phyloP scores from a whole-genome alignment of 345 rosid genomes.

The Anastatica hierochuntica region DNA sequence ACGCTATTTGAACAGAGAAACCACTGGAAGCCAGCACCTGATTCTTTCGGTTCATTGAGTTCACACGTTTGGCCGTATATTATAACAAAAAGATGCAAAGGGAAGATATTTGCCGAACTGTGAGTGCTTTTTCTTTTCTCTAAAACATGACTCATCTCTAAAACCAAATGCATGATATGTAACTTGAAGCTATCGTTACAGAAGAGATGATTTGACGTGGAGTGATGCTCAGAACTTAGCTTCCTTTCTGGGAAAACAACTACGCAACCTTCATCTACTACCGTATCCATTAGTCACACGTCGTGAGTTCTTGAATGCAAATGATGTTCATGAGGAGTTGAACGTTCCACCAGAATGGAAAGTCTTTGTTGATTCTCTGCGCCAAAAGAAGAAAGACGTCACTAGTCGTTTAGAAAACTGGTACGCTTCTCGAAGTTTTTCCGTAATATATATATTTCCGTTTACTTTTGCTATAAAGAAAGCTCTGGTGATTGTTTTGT shows the following conservation, averaged over 20 bases:
- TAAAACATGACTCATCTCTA: neutral
- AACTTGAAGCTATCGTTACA: conserved; percentile 34
- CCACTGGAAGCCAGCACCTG: conserved; percentile 34
- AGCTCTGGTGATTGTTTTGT: neutral
- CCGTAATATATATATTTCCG: too few species aligned
- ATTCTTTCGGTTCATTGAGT: conserved; percentile 29
- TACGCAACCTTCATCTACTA: conserved; percentile 61
- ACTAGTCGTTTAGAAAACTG: conserved; percentile 49
- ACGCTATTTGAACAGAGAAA: conserved; percentile 45
- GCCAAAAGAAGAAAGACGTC: conserved; percentile 43
- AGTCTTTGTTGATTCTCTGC: conserved; percentile 39
- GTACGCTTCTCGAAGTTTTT: conserved; percentile 24
- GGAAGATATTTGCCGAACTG: conserved; percentile 80
- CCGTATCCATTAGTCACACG: conserved; percentile 51
- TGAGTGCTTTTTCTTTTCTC: conserved; percentile 29
- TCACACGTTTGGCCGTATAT: conserved; percentile 69
- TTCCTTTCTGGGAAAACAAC: conserved; percentile 72
- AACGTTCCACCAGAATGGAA: conserved; percentile 66
- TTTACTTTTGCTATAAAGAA: neutral
- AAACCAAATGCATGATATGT: conserved; percentile 6
- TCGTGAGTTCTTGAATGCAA: conserved; percentile 27
- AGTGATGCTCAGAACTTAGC: conserved; percentile 54
- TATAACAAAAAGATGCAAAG: conserved; percentile 81
- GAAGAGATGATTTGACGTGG: conserved; percentile 63
- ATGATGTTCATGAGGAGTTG: conserved; percentile 20